Conservation (phyloP, 805 yeast genomes). For the Saccharomycopsis sp. region DNA sequence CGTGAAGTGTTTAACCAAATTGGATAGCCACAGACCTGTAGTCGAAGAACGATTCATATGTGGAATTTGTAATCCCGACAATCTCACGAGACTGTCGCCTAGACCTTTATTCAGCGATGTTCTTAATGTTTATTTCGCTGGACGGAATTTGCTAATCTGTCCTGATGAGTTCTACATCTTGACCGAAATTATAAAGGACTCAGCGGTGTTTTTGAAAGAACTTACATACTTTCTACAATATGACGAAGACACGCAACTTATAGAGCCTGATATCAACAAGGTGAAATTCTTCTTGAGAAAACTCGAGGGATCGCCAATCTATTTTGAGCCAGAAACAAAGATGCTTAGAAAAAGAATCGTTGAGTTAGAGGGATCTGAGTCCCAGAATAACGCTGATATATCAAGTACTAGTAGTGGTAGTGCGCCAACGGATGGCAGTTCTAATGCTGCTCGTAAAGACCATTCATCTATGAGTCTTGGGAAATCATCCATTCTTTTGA, state of each 20-base stretch:
- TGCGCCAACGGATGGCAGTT: no score
- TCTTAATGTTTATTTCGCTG: slow-evolving; percentile 26
- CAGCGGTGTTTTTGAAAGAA: slow-evolving; percentile 16
- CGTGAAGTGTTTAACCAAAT: slow-evolving; percentile 44
- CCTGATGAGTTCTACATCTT: slow-evolving; percentile 31
- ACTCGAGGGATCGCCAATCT: slow-evolving; percentile 38
- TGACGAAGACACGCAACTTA: slow-evolving; percentile 23
- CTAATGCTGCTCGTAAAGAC: not conserved
- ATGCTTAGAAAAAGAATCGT: not conserved
- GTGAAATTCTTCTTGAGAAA: slow-evolving; percentile 42
- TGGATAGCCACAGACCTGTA: slow-evolving; percentile 26
- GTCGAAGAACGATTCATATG: slow-evolving; percentile 42
- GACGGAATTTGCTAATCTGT: slow-evolving; percentile 26
- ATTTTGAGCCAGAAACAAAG: slow-evolving; percentile 31
- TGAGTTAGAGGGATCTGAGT: not conserved
- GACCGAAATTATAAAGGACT: slow-evolving; percentile 22
- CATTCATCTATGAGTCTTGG: slow-evolving; percentile 13
- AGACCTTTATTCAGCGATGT: slow-evolving; percentile 33
- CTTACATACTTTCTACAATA: slow-evolving; percentile 15
- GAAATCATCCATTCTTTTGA: slow-evolving; percentile 9
- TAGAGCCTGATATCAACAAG: slow-evolving; percentile 25
- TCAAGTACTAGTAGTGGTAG: slow-evolving; percentile 12
- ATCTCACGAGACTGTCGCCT: slow-evolving; percentile 29
- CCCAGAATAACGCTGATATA: not conserved
- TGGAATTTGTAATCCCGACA: slow-evolving; percentile 43